Conservation (phyloP, 2,329 filamentous ascomycete genomes). For the Tolypocladium nubicola region DNA sequence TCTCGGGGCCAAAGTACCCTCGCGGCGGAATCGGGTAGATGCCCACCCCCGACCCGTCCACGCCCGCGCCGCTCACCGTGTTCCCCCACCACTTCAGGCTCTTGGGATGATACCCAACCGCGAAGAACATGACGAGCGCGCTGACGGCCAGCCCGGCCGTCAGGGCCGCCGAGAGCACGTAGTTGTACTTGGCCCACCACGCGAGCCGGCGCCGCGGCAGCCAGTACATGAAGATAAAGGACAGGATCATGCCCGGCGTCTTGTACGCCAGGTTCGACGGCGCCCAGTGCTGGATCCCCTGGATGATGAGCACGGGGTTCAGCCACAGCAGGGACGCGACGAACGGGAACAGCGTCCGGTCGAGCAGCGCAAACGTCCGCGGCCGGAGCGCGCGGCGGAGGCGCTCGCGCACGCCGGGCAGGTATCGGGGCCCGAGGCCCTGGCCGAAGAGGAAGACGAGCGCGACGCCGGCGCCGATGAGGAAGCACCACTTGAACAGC, state of each 20-base stretch:
- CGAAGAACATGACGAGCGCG: constrained; percentile 32
- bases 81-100: constrained; percentile 34
- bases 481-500: constrained; percentile 28
- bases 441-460: constrained; percentile 18
- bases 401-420: constrained; percentile 16
- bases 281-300: constrained; percentile 32
- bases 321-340: constrained; percentile 28
- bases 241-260: constrained; percentile 29
- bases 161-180: constrained; percentile 30
- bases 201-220: constrained; percentile 26
- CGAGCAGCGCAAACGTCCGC: constrained; percentile 19
- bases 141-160: constrained; percentile 30
- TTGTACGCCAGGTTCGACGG: constrained; percentile 31
- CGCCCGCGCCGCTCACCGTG: constrained; percentile 10
- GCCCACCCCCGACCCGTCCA: constrained; percentile 11
- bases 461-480: constrained; percentile 25
- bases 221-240: constrained; percentile 27
- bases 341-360: constrained; percentile 25
- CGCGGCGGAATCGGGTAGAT: constrained; percentile 10
- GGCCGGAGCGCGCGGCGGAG: constrained; percentile 18
- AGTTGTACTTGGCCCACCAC: constrained; percentile 38
- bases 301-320: constrained; percentile 28
- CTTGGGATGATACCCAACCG: constrained; percentile 18
- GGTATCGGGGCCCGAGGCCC: constrained; percentile 10
- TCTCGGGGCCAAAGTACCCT: constrained; percentile 17